Evolutionary conservation across 1,284 basidiomycete genomes (phyloP).

Genomic region (Somion occarium): DNA sequence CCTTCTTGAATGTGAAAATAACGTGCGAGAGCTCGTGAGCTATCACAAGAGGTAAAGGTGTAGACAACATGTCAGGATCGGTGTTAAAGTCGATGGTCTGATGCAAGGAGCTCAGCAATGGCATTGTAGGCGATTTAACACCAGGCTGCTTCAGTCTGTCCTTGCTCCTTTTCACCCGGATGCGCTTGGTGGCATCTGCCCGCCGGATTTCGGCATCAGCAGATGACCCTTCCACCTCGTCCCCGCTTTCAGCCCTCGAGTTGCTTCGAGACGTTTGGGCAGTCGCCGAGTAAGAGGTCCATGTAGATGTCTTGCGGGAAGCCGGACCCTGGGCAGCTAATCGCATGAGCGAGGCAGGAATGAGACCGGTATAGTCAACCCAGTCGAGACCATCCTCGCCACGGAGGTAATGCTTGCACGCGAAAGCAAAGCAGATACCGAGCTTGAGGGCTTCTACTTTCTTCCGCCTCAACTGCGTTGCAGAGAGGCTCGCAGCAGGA

Average conservation of each 20-base stretch:
- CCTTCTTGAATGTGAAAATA: conserved; percentile 70
- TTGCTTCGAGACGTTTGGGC: conserved; percentile 18
- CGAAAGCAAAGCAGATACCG: conserved; percentile 61
- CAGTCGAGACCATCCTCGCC: conserved; percentile 69
- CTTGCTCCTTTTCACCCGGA: conserved; percentile 64
- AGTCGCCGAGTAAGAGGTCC: conserved; percentile 36
- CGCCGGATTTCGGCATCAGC: conserved; percentile 21
- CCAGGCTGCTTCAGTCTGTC: conserved; percentile 31
- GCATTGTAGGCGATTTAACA: conserved; percentile 37
- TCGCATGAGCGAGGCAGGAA: conserved; percentile 56
- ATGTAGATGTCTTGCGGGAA: conserved; percentile 31
- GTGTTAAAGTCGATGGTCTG: conserved; percentile 59
- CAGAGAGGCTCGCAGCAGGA: conserved; percentile 40
- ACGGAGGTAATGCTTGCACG: conserved; percentile 76
- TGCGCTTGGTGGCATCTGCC: conserved; percentile 61
- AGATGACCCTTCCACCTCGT: conserved; percentile 4
- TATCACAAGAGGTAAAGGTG: conserved; percentile 75
- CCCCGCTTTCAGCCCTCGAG: conserved; percentile 7
- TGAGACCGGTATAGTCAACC: conserved; percentile 58
- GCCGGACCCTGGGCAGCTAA: conserved; percentile 17
- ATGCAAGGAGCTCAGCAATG: conserved; percentile 51
- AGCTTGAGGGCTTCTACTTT: conserved; percentile 74
- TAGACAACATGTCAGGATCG: conserved; percentile 46
- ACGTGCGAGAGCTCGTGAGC: conserved; percentile 71
- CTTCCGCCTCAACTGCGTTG: conserved; percentile 54